Percentiles rank a stretch among this genome's conserved stretches.
Conservation (phyloP, 2,329 filamentous ascomycete genomes). For the Colletotrichum kahawae region DNA sequence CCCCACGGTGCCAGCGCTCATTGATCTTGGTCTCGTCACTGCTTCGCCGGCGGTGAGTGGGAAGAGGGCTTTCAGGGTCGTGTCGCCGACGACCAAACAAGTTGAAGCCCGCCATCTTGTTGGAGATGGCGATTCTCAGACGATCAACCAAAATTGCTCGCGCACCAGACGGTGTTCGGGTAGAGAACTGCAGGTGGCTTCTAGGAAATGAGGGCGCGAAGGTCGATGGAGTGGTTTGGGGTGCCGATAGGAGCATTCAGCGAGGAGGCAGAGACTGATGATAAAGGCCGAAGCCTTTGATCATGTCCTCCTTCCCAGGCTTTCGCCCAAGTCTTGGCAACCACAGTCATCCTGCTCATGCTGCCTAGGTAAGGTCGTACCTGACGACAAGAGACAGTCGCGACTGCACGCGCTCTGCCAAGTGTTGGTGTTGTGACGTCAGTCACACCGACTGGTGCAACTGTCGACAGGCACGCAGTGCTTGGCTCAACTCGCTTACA, state of each 20-base stretch:
- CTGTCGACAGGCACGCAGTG: neutral
- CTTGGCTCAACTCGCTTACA: neutral
- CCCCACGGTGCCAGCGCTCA: neutral
- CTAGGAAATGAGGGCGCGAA: neutral
- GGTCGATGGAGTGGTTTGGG: neutral
- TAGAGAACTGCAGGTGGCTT: neutral
- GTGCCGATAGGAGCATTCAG: neutral
- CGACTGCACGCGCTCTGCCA: neutral
- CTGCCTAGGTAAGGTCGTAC: neutral
- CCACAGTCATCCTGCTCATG: neutral
- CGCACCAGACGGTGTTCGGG: neutral
- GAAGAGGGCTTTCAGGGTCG: neutral
- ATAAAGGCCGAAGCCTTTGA: neutral
- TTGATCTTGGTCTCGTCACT: conserved; percentile 9
- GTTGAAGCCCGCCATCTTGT: neutral
- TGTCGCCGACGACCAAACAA: neutral
- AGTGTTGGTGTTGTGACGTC: conserved; percentile 4
- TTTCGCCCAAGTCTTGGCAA: neutral
- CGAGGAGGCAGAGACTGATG: neutral
- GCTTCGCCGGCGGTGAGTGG: neutral
- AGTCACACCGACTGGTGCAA: neutral
- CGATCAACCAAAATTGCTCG: neutral
- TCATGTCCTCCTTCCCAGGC: neutral
- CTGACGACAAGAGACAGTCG: neutral
- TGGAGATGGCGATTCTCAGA: neutral